Percentiles rank a stretch among this genome's conserved stretches.
These are phyloP conservation scores for Gyromitra esculenta DNA, from an alignment of 2,329 filamentous ascomycete genomes.

Conservation along the genomic window DNA sequence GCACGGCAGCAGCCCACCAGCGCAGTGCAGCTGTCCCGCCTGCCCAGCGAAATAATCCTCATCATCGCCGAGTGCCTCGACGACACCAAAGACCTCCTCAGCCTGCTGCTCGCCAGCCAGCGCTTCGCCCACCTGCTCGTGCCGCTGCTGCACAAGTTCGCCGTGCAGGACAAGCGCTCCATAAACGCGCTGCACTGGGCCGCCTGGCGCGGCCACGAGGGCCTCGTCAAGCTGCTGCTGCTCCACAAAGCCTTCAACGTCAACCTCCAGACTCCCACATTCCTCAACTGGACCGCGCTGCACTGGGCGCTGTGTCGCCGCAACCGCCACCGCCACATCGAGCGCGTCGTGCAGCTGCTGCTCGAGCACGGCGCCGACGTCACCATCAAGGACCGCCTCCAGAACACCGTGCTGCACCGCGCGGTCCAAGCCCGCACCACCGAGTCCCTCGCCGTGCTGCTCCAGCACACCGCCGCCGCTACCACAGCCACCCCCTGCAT, in stretches of 20 bases:
- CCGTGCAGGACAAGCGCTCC: neutral
- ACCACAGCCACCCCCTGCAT: neutral
- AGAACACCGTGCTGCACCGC: neutral
- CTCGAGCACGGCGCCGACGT: constrained; percentile 18
- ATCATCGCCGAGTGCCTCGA: constrained; percentile 26
- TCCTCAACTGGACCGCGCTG: constrained; percentile 3
- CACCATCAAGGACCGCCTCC: neutral
- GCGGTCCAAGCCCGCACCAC: neutral
- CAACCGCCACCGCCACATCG: neutral
- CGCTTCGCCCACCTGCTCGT: constrained; percentile 1
- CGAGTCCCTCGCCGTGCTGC: neutral
- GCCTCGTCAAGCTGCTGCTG: constrained; percentile 1
- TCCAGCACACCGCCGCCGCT: neutral
- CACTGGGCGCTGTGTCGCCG: neutral
- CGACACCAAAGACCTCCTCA: constrained; percentile 8
- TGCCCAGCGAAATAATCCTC: constrained; percentile 30
- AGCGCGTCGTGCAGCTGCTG: neutral
- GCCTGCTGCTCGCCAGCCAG: constrained; percentile 6
- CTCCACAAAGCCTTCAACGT: neutral
- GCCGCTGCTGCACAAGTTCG: constrained; percentile 1
- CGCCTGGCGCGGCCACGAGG: neutral
- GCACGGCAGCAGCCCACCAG: neutral
- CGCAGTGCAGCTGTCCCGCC: constrained; percentile 1
- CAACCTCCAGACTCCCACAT: neutral
- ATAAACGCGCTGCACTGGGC: constrained; percentile 16